These are phyloP conservation scores for Trametopsis cervina DNA, from an alignment of 768 basidiomycete genomes.

Conservation along the genomic window DNA sequence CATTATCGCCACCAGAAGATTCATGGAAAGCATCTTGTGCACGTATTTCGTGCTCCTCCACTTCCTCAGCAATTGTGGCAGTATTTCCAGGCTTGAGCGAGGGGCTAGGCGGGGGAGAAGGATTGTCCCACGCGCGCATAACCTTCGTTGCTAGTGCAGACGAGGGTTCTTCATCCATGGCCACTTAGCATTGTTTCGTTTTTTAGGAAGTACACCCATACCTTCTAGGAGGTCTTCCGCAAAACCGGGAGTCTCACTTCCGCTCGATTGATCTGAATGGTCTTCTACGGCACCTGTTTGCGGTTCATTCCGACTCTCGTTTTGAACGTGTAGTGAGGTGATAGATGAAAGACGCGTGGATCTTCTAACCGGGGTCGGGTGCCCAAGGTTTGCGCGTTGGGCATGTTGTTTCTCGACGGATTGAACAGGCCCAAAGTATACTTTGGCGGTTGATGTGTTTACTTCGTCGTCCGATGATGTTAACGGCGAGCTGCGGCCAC, in stretches of 20 bases:
- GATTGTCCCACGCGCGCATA: conserved; percentile 66
- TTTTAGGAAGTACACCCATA: conserved; percentile 27
- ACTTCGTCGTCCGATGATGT: conserved; percentile 17
- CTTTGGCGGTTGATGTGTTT: conserved; percentile 34
- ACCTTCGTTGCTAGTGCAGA: conserved; percentile 61
- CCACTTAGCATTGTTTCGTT: conserved; percentile 8
- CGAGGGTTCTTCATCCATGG: conserved; percentile 44
- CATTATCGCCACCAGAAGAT: too few relatives aligned
- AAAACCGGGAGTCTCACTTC: conserved; percentile 4
- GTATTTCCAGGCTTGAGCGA: conserved; percentile 4
- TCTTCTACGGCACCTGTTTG: not conserved
- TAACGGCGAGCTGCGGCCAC: conserved; percentile 4
- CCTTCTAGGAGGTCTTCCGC: conserved; percentile 15
- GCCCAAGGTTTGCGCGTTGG: conserved; percentile 24
- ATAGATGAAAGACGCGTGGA: conserved; percentile 45
- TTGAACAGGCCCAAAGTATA: conserved; percentile 44
- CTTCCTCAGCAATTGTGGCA: too few relatives aligned
- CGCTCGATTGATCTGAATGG: conserved; percentile 5
- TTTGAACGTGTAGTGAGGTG: conserved; percentile 21
- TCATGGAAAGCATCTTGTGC: too few relatives aligned
- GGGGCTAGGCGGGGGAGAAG: conserved; percentile 54
- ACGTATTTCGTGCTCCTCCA: too few relatives aligned
- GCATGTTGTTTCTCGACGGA: conserved; percentile 47
- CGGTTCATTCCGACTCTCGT: not conserved
- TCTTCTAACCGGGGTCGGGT: conserved; percentile 34